phyloP scores from a whole-genome alignment of 352 stramenopile genomes.

The Phytopythium sindhum region DNA sequence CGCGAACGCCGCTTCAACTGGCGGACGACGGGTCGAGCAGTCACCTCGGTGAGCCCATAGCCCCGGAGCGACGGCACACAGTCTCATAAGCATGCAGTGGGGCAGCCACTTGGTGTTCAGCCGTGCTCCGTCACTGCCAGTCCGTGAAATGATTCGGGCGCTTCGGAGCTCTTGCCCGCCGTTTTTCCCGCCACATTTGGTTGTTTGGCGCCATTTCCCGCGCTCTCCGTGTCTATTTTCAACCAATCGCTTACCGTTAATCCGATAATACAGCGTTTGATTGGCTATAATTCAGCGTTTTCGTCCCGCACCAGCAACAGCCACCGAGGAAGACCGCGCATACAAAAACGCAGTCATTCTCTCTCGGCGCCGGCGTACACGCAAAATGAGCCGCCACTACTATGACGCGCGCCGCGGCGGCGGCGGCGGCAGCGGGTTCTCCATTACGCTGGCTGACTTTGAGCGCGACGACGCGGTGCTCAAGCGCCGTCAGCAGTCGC shows the following conservation, averaged over 20 bases:
- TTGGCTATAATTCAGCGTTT: background rate
- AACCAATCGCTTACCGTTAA: background rate
- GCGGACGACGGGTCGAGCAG: no score
- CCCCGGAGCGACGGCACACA: no score
- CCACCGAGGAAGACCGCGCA: background rate
- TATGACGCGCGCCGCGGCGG: background rate
- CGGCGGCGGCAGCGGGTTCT: constrained; percentile 25
- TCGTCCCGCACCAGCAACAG: background rate
- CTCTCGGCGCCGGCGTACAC: background rate
- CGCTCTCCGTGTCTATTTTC: background rate
- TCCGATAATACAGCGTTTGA: background rate
- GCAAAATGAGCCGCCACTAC: background rate
- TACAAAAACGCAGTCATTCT: background rate
- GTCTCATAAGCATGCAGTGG: no score
- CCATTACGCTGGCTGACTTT: constrained; percentile 56
- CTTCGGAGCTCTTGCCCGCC: background rate
- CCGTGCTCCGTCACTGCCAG: no score
- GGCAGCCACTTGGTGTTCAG: no score
- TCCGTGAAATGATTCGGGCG: no score
- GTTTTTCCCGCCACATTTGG: background rate
- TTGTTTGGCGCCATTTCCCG: background rate
- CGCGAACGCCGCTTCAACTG: no score
- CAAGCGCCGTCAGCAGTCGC: constrained; percentile 42
- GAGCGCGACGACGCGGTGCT: constrained; percentile 53
- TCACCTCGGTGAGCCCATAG: no score